These are phyloP conservation scores for Malus sieversii DNA, from an alignment of 306 rosid species.

Conservation along the genomic window DNA sequence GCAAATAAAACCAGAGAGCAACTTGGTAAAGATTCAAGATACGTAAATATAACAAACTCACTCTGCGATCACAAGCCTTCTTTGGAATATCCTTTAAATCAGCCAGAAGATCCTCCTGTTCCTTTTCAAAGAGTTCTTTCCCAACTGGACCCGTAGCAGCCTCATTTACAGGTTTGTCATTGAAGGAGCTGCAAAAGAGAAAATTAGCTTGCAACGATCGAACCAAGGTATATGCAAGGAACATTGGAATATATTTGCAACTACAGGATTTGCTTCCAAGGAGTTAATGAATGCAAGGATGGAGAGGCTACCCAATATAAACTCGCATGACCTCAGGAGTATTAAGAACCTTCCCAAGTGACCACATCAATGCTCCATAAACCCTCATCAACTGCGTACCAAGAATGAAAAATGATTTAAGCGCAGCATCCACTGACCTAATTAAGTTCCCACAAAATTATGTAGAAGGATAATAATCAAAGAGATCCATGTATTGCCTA, in stretches of 20 bases:
- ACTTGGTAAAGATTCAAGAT: neutral
- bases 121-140: conserved; percentile 77
- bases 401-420: neutral
- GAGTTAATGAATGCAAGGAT: neutral
- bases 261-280: neutral
- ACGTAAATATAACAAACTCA: conserved; percentile 29
- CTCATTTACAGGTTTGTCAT: conserved; percentile 59
- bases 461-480: neutral
- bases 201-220: neutral
- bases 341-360: conserved; percentile 91
- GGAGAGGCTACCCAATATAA: conserved; percentile 72
- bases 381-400: conserved; percentile 80
- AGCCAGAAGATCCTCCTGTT: conserved; percentile 85
- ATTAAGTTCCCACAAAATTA: neutral
- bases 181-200: conserved; percentile 63
- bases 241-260: neutral
- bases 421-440: neutral
- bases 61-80: conserved; percentile 89
- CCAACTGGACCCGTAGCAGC: conserved; percentile 59
- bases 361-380: conserved; percentile 98
- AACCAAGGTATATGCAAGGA: neutral
- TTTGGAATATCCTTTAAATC: conserved; percentile 91
- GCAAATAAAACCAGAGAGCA: neutral
- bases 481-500: neutral
- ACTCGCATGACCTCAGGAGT: conserved; percentile 92